phyloP scores from a whole-genome alignment of 179 eudicot genomes.

The Silene coronaria region DNA sequence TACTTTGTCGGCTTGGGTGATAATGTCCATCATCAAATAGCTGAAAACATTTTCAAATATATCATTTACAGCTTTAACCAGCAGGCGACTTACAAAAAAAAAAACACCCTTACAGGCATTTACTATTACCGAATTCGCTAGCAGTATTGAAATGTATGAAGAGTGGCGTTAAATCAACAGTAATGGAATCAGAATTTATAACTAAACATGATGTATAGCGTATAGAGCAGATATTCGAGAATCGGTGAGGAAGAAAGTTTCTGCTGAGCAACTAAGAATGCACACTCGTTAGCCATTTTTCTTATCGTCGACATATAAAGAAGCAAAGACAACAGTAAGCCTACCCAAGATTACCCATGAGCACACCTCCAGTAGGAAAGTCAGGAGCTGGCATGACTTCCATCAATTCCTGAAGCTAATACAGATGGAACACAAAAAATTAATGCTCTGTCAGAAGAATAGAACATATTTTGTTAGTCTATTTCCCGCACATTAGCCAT shows the following conservation, averaged over 20 bases:
- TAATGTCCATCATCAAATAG: too few species aligned
- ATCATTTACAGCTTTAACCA: background rate
- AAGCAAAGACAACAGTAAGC: constrained; percentile 15
- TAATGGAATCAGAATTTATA: background rate
- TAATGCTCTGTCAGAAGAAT: background rate
- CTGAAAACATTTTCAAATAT: background rate
- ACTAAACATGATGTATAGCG: background rate
- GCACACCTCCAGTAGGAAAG: constrained; percentile 92
- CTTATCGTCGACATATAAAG: background rate
- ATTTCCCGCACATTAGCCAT: background rate
- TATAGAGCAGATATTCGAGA: background rate
- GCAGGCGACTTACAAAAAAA: background rate
- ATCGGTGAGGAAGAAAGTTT: background rate
- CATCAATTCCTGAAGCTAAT: constrained; percentile 82
- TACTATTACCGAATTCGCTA: background rate
- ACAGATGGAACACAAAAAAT: constrained; percentile 2
- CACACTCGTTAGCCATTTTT: background rate
- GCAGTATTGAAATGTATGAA: background rate
- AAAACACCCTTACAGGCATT: background rate
- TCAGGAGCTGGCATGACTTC: constrained; percentile 99
- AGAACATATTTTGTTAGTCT: background rate
- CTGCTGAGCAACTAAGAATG: constrained; percentile 4
- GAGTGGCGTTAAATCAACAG: background rate
- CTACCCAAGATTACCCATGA: constrained; percentile 92
- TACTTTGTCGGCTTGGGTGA: too few species aligned